Percentiles rank a stretch among this genome's conserved stretches.
These are phyloP conservation scores for Pestalotiopsis sp. DNA, from an alignment of 2,329 filamentous ascomycete genomes.

Conservation along the genomic window DNA sequence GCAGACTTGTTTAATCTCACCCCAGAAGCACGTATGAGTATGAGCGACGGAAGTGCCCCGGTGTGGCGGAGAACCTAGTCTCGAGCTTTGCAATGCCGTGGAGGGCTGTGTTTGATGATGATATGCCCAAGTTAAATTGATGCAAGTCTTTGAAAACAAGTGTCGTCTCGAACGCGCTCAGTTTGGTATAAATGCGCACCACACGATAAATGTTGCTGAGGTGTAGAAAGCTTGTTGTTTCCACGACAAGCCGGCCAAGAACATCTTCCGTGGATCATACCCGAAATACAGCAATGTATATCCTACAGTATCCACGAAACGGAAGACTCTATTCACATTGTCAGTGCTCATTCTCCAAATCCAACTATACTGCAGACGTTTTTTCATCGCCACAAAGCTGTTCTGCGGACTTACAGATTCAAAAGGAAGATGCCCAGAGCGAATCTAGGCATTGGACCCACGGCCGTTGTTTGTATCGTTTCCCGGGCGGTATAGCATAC, in stretches of 20 bases:
- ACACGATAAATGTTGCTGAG: constrained; percentile 32
- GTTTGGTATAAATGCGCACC: constrained; percentile 35
- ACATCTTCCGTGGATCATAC: constrained; percentile 31
- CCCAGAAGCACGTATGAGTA: no score
- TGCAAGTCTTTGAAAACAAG: neutral
- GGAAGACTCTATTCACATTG: constrained; percentile 25
- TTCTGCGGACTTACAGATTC: constrained; percentile 29
- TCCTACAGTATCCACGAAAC: constrained; percentile 29
- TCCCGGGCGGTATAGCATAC: constrained; percentile 31
- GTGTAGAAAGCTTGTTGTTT: constrained; percentile 28
- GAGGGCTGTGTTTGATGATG: no score
- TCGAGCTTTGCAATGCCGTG: no score
- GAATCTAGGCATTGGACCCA: constrained; percentile 28
- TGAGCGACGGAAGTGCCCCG: no score
- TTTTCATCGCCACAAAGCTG: neutral
- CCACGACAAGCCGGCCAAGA: constrained; percentile 24
- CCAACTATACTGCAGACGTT: neutral
- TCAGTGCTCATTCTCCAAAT: constrained; percentile 2
- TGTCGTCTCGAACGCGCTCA: constrained; percentile 12
- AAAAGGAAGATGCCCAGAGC: constrained; percentile 32
- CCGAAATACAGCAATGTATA: constrained; percentile 31
- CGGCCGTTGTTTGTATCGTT: constrained; percentile 23
- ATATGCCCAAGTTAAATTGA: neutral
- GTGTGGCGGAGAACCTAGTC: no score
- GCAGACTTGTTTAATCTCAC: no score